Evolutionary conservation across 768 basidiomycete species (phyloP).

Genomic region (Agrocybe praecox): DNA sequence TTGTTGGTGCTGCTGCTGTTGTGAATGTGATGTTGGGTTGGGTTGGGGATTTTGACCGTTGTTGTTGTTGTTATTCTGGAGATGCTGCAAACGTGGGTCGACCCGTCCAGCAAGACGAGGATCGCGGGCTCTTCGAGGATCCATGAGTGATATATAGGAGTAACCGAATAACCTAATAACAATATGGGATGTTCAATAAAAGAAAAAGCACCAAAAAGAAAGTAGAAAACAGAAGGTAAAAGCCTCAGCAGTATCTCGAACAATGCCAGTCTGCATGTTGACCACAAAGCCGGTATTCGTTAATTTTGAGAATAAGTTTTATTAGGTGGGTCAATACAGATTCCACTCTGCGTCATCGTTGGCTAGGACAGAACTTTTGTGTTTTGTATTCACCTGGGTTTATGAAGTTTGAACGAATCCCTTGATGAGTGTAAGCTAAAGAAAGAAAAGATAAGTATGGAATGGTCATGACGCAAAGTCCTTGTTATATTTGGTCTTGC

Average conservation of each 20-base stretch:
- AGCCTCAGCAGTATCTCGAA: conserved; percentile 95
- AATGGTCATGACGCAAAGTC: no score
- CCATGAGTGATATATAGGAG: conserved; percentile 49
- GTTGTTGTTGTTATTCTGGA: conserved; percentile 14
- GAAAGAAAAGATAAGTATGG: no score
- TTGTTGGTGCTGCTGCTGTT: conserved; percentile 8
- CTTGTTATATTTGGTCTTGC: neutral
- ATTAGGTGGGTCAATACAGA: conserved; percentile 64
- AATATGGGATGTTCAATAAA: conserved; percentile 1
- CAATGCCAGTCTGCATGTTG: conserved; percentile 72
- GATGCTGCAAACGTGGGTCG: conserved; percentile 63
- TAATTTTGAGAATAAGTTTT: conserved; percentile 6
- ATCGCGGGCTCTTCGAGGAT: conserved; percentile 80
- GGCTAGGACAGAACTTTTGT: conserved; percentile 6
- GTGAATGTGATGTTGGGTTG: conserved; percentile 2
- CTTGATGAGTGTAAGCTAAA: no score
- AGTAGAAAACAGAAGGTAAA: conserved; percentile 16
- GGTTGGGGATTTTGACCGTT: conserved; percentile 39
- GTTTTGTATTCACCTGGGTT: neutral
- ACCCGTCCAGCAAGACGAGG: conserved; percentile 69
- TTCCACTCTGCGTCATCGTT: conserved; percentile 95
- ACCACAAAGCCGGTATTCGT: conserved; percentile 47
- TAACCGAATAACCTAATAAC: neutral
- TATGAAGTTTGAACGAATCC: neutral
- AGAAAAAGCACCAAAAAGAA: neutral